Base-by-base conservation (phyloP, 306 rosid species). In the Astragalus glycyphyllos region DNA sequence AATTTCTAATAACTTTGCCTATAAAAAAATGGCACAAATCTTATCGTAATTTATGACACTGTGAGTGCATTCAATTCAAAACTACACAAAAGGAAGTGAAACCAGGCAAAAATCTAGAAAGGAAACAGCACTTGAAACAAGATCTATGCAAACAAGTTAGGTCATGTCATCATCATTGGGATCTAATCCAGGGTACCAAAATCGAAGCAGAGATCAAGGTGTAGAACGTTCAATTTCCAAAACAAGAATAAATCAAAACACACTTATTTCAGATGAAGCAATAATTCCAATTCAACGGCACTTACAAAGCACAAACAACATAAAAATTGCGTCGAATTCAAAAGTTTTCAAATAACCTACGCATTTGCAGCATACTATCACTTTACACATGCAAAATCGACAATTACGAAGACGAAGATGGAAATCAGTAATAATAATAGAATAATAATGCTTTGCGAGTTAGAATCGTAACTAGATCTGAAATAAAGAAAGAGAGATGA, bases 51-150 rank as follows among this genome's bases (percentile, higher is more conserved):
- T 7, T 23, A 66, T 66, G 15, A 10, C 5, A 29, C 17, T 49
- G 14, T 6, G 40, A 17, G 15, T 35, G 44, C 11, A 71, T 44
- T 5, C 53, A 57, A 66, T 0, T 20, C 56, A 57, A 57, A 0
- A 35, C 16, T 3, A 29, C 13, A 49, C 42, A 20, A 34, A 58
- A 67, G 12, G 64, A 35, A 34, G 42, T 5, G 31, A 45, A 17
- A 61, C 2, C 12, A 47, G 38, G 20, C 13, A 4, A 46, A 56
- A 56, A 58, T 20, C 69, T 16, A 9, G 64, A 37, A 32, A 14
- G 44, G 35, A 79, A 50, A 74, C 56, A 37, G 6, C 4, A 77
- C 4, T 11, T 8, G 3, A 77, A n/a, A 65, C 49, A 71, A 45
- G 58, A 72, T 55, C 68, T 37, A 45, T 4, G 11, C 8, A 72